Percentiles rank a stretch among this genome's conserved stretches.
phyloP scores from a whole-genome alignment of 2,329 filamentous ascomycete species.

The Sclerotinia minor region DNA sequence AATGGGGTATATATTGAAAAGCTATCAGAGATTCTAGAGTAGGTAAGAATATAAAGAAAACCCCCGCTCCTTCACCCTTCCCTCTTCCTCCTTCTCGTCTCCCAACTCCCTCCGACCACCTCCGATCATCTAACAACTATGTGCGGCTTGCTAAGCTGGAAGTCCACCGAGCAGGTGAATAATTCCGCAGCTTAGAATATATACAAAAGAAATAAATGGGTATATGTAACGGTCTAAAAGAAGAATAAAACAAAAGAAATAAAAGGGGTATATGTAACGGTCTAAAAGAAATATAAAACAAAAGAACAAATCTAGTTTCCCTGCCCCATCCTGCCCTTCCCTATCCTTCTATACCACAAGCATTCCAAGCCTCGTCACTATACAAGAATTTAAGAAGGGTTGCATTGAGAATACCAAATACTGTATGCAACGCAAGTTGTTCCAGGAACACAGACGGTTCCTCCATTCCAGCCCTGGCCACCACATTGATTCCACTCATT shows the following conservation, averaged over 20 bases:
- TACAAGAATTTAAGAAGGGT: conserved; percentile 18
- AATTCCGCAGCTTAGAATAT: not conserved
- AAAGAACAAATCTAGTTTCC: not conserved
- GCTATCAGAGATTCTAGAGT: not conserved
- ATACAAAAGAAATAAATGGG: not conserved
- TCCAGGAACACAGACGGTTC: conserved; percentile 27
- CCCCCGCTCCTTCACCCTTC: too few relatives aligned
- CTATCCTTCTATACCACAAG: fast-evolving
- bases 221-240: not conserved
- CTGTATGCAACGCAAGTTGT: conserved; percentile 28
- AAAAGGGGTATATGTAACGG: not conserved
- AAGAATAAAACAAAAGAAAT: not conserved
- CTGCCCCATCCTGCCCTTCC: fast-evolving
- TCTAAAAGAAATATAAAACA: not conserved
- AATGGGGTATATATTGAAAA: not conserved
- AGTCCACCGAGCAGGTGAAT: not conserved
- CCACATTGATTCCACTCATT: conserved; percentile 30
- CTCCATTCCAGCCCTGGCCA: conserved; percentile 33
- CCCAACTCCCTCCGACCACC: not conserved
- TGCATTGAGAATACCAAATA: conserved; percentile 34
- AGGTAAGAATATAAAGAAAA: not conserved
- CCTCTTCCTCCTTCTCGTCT: too few relatives aligned
- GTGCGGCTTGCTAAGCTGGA: not conserved
- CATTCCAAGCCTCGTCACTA: not conserved
- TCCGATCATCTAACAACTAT: too few relatives aligned